These are phyloP conservation scores for Salicornia ramosissima DNA, from an alignment of 148 eudicot genomes.

Conservation along the genomic window DNA sequence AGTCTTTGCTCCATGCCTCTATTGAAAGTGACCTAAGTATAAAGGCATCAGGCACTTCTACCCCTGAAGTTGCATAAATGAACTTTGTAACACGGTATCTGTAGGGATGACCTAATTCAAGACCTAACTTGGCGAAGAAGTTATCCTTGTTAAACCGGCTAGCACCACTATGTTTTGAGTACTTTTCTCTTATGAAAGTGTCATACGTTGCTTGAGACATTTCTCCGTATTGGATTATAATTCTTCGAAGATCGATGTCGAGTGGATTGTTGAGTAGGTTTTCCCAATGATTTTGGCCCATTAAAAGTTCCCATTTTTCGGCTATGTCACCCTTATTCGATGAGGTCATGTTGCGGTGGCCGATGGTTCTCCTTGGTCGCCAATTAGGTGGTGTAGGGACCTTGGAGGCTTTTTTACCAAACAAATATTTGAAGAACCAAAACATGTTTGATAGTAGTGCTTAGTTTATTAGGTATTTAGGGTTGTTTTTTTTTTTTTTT, in stretches of 20 bases:
- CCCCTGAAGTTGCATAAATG: conserved; percentile 45
- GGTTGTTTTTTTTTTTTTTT: not conserved
- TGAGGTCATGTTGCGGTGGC: conserved; percentile 6
- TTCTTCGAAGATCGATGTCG: conserved; percentile 57
- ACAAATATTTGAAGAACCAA: not conserved
- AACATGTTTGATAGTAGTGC: conserved; percentile 7
- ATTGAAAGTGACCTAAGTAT: conserved; percentile 34
- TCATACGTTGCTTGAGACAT: conserved; percentile 77
- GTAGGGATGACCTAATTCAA: conserved; percentile 18
- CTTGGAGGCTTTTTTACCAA: conserved; percentile 8
- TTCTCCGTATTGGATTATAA: conserved; percentile 73
- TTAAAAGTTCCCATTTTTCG: conserved; percentile 55
- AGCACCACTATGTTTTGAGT: conserved; percentile 54
- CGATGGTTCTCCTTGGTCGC: conserved; percentile 2
- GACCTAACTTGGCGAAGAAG: conserved; percentile 41
- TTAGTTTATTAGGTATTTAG: not conserved
- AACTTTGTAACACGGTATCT: conserved; percentile 36
- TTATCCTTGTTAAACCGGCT: conserved; percentile 34
- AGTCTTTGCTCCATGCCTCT: conserved; percentile 44
- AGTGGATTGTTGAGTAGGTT: conserved; percentile 57
- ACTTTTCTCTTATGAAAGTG: conserved; percentile 47
- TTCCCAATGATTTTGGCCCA: conserved; percentile 63
- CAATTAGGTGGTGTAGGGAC: conserved; percentile 17
- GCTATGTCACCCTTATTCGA: conserved; percentile 32
- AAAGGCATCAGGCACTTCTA: conserved; percentile 35